Percentiles rank a stretch among this genome's conserved stretches.
These are phyloP conservation scores for Hirsutella rhossiliensis DNA, from an alignment of 2,329 filamentous ascomycete species.

Conservation along the genomic window DNA sequence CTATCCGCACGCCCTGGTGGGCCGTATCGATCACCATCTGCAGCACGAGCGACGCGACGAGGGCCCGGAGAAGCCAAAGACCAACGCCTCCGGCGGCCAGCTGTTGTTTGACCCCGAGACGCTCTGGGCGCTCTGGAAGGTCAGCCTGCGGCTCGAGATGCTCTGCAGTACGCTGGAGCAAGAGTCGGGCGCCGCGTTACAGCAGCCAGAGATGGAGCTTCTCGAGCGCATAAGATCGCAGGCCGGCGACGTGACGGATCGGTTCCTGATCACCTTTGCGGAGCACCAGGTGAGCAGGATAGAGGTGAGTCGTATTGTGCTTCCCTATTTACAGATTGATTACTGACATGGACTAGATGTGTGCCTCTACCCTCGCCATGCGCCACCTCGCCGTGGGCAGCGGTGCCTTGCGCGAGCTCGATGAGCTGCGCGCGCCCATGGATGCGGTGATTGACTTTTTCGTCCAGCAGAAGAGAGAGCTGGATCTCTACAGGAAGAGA, in stretches of 20 bases:
- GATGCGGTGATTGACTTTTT: slow-evolving; percentile 53
- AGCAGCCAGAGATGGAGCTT: slow-evolving; percentile 71
- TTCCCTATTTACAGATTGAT: background rate
- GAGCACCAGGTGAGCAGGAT: slow-evolving; percentile 93
- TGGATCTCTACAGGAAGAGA: slow-evolving; percentile 45
- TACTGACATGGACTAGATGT: slow-evolving; percentile 47
- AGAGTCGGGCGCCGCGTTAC: slow-evolving; percentile 50
- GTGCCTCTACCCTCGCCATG: slow-evolving; percentile 65
- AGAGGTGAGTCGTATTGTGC: slow-evolving; percentile 51
- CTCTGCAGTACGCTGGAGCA: slow-evolving; percentile 76
- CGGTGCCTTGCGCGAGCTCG: slow-evolving; percentile 46
- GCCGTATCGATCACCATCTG: slow-evolving; percentile 61
- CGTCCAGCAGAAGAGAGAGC: slow-evolving; percentile 47
- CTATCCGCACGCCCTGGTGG: slow-evolving; percentile 79
- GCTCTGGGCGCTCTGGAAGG: slow-evolving; percentile 81
- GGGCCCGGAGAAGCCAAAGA: slow-evolving; percentile 43
- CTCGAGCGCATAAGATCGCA: slow-evolving; percentile 55
- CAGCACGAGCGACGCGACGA: slow-evolving; percentile 32
- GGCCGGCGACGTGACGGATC: slow-evolving; percentile 79
- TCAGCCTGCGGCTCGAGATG: slow-evolving; percentile 84
- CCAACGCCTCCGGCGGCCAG: slow-evolving; percentile 51
- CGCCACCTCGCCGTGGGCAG: slow-evolving; percentile 69
- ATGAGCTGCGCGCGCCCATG: slow-evolving; percentile 71
- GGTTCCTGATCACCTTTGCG: slow-evolving; percentile 77
- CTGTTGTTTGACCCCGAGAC: slow-evolving; percentile 69